Percentiles rank a stretch among this genome's conserved stretches.
Evolutionary conservation across 2,329 filamentous ascomycete species (phyloP).

Genomic region (Cladosporium phlei): DNA sequence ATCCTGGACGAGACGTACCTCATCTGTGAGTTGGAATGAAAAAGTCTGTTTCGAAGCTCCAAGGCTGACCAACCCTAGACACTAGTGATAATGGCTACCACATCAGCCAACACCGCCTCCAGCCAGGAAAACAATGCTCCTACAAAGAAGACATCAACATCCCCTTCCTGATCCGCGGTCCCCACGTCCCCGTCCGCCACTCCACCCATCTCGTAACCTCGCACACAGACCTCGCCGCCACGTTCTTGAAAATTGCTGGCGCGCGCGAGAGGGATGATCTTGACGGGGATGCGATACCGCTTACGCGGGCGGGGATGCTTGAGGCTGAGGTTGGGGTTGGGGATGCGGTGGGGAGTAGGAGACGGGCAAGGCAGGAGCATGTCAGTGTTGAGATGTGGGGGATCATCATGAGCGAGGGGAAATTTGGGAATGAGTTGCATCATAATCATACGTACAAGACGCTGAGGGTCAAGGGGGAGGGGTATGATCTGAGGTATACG

Average conservation of each 20-base stretch:
- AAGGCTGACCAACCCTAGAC: too few species aligned
- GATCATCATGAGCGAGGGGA: slow-evolving; percentile 26
- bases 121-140: slow-evolving; percentile 35
- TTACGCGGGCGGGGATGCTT: slow-evolving; percentile 21
- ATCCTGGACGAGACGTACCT: slow-evolving; percentile 46
- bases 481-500: slow-evolving; percentile 60
- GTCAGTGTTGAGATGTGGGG: slow-evolving; percentile 41
- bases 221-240: slow-evolving; percentile 37
- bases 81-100: slow-evolving; percentile 39
- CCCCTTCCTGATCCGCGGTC: slow-evolving; percentile 35
- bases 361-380: slow-evolving; percentile 27
- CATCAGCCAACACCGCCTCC: slow-evolving; percentile 35
- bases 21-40: too few species aligned
- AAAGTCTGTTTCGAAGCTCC: too few species aligned
- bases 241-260: slow-evolving; percentile 32
- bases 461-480: slow-evolving; percentile 23
- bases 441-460: slow-evolving; percentile 32
- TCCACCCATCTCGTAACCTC: slow-evolving; percentile 32
- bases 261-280: slow-evolving; percentile 17
- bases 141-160: slow-evolving; percentile 38
- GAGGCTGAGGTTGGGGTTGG: slow-evolving; percentile 13
- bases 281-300: slow-evolving; percentile 34
- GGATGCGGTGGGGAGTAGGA: background rate
- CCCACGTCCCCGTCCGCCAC: slow-evolving; percentile 27
- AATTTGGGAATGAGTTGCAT: slow-evolving; percentile 18